These are phyloP conservation scores for Ophiostoma australiae DNA, from an alignment of 2,329 filamentous ascomycete genomes.

Conservation along the genomic window DNA sequence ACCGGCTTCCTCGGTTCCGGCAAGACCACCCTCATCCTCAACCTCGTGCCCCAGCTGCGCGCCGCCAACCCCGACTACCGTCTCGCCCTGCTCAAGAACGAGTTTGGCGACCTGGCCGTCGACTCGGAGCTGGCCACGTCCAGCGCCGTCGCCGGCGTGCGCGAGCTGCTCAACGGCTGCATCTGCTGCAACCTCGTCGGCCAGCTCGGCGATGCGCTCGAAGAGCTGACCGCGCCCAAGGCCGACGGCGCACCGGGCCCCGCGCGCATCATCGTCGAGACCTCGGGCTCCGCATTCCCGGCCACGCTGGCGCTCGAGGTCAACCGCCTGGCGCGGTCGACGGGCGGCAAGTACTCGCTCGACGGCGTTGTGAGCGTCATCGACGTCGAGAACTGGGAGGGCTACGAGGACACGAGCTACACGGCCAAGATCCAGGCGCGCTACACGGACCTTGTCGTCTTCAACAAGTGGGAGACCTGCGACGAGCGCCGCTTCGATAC, in stretches of 20 bases:
- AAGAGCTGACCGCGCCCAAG: constrained; percentile 57
- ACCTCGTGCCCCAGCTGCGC: constrained; percentile 82
- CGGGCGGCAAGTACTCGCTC: constrained; percentile 61
- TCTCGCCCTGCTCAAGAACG: constrained; percentile 93
- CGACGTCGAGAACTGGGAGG: constrained; percentile 91
- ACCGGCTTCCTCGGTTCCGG: constrained; percentile 95
- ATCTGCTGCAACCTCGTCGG: constrained; percentile 99
- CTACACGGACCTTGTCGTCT: constrained; percentile 85
- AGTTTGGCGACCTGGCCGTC: constrained; percentile 91
- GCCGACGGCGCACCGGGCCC: constrained; percentile 41
- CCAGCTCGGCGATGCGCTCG: constrained; percentile 74
- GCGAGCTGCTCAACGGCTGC: constrained; percentile 91
- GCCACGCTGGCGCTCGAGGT: constrained; percentile 88
- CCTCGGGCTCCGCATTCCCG: constrained; percentile 79
- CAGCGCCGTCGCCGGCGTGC: constrained; percentile 78
- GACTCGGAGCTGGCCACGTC: constrained; percentile 86
- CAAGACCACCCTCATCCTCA: constrained; percentile 93
- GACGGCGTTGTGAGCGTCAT: constrained; percentile 88
- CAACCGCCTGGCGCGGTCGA: constrained; percentile 69
- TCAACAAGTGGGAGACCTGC: constrained; percentile 86
- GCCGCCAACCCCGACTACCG: constrained; percentile 70
- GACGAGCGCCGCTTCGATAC: constrained; percentile 70
- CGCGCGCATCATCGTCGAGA: constrained; percentile 91
- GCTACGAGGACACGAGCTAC: constrained; percentile 85
- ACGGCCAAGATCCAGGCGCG: constrained; percentile 82